Base-by-base conservation (phyloP, 176 grass and related monocot genomes). In the Eremochloa ophiuroides region DNA sequence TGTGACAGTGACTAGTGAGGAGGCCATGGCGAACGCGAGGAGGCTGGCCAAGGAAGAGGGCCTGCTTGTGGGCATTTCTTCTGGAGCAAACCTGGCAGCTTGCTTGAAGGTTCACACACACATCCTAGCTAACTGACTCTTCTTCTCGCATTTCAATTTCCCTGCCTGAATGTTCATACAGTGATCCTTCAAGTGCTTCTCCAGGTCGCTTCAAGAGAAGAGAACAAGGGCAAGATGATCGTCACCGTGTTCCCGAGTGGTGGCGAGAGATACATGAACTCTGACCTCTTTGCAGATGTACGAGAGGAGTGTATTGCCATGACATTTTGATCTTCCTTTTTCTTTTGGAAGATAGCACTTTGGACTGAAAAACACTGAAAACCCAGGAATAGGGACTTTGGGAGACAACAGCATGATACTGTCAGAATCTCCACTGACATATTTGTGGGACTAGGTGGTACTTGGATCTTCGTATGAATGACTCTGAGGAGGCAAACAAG, bases 31-130 rank as follows among this genome's bases (percentile, higher is more conserved):
- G 26, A 87, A 83, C 27, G 90, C 95, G 15, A 98, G 83, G 80
- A 98, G 92, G 85, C 58, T 98, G 67, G 92, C 92, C 27, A 76
- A 20, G 60, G 92, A 98, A 89, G 95, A 98, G 86, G 92, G 92
- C 18, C 65, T 94, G 31, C 95, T 94, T 67, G 86, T 88, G 62
- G 95, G 92, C 27, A 98, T 98, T 71, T 98, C 95, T 78, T 98
- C 95, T 55, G 95, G 95, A 71, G 92, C 92, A 42, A 92, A 92
- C 73, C 17, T 98, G 75, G 90, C 95, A 37, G 95, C 92, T 80
- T 94, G 92, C 69, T 77, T 98, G 44, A 93, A 98, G 88, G 95
- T 84, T 62, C 35, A 40, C 10, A 26, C 11, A 79, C 47, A 50
- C 38, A 64, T 60, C 58, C 38, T 73, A 39, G 27, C 8, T 69